These are phyloP conservation scores for Aspergillus tanneri DNA, from an alignment of 2,329 filamentous ascomycete genomes.

Conservation along the genomic window DNA sequence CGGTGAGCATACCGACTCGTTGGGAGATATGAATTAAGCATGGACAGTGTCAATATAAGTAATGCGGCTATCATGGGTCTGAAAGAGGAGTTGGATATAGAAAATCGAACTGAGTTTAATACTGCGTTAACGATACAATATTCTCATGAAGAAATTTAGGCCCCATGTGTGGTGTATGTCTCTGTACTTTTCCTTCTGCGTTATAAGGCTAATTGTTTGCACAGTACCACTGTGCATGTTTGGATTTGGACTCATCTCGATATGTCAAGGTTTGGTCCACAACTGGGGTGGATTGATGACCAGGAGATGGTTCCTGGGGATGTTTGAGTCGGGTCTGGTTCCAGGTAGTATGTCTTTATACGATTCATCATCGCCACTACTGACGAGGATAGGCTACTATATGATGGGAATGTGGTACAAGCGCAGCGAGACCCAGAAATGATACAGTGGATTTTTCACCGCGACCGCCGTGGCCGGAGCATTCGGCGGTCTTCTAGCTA, in stretches of 20 bases:
- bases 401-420: slow-evolving; percentile 82
- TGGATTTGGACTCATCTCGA: slow-evolving; percentile 71
- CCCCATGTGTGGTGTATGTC: slow-evolving; percentile 64
- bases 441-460: slow-evolving; percentile 92
- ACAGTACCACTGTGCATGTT: slow-evolving; percentile 76
- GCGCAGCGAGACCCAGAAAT: slow-evolving; percentile 80
- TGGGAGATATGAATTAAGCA: background rate
- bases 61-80: slow-evolving; percentile 71
- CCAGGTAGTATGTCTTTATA: slow-evolving; percentile 57
- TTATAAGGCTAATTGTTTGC: background rate
- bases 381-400: slow-evolving; percentile 44
- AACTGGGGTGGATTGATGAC: slow-evolving; percentile 76
- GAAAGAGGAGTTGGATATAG: slow-evolving; percentile 60
- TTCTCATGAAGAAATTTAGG: slow-evolving; percentile 66
- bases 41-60: slow-evolving; percentile 68
- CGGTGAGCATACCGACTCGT: slow-evolving; percentile 31
- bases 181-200: background rate
- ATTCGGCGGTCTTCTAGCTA: slow-evolving; percentile 62
- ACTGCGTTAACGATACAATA: slow-evolving; percentile 74
- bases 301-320: slow-evolving; percentile 77
- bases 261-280: slow-evolving; percentile 72
- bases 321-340: slow-evolving; percentile 70
- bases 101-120: slow-evolving; percentile 61
- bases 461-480: slow-evolving; percentile 63
- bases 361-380: slow-evolving; percentile 9